Conservation (phyloP, 2,329 filamentous ascomycete genomes). For the Exophiala bonariae region DNA sequence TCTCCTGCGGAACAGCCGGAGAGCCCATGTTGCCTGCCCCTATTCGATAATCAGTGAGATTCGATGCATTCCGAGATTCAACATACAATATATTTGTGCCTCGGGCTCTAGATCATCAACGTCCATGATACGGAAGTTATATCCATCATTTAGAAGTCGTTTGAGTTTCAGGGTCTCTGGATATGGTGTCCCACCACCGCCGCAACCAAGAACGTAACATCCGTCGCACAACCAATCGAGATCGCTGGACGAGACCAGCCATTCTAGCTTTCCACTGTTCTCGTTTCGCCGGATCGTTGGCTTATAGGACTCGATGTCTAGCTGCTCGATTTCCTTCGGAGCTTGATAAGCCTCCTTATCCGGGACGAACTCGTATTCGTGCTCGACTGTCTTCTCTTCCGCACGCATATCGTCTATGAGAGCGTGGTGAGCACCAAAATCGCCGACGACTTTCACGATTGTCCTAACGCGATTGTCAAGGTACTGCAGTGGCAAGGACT, state of each 20-base stretch:
- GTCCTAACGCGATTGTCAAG: conserved; percentile 34
- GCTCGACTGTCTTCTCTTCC: conserved; percentile 10
- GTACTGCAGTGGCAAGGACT: conserved; percentile 38
- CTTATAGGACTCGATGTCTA: conserved; percentile 38
- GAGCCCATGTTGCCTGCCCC: conserved; percentile 53
- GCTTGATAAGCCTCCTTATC: conserved; percentile 32
- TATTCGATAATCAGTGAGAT: conserved; percentile 24
- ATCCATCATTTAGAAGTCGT: conserved; percentile 37
- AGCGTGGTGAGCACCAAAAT: conserved; percentile 30
- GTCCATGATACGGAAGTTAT: conserved; percentile 39
- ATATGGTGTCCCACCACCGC: conserved; percentile 49
- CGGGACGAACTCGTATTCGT: conserved; percentile 27
- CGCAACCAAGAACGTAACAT: conserved; percentile 50
- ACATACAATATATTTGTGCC: conserved; percentile 41
- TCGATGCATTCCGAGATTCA: conserved; percentile 12
- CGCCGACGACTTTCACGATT: conserved; percentile 39
- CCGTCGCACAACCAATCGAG: conserved; percentile 47
- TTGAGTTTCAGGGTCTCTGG: conserved; percentile 40
- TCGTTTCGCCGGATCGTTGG: conserved; percentile 42
- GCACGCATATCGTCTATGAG: neutral
- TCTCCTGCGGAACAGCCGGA: conserved; percentile 62
- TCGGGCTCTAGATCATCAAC: conserved; percentile 39
- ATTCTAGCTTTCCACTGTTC: conserved; percentile 38
- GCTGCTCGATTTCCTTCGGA: conserved; percentile 27
- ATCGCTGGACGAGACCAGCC: conserved; percentile 48